Evolutionary conservation across 495 filamentous ascomycete species (phyloP).

Genomic region (Neurospora tetraspora): DNA sequence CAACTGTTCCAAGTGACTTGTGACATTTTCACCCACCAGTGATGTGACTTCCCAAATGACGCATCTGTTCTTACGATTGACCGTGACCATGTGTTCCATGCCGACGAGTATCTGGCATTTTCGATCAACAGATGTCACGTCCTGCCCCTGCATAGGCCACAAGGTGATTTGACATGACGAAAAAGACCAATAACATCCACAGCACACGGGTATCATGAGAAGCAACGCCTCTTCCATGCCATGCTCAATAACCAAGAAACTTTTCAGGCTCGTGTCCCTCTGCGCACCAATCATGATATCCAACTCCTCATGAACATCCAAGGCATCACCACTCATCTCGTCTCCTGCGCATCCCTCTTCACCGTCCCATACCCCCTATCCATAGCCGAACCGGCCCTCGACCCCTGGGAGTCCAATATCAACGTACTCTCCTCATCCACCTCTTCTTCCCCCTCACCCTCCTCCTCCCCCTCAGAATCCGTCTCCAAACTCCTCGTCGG

Average conservation of each 20-base stretch:
- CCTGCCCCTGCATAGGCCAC: neutral
- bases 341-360: neutral
- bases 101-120: neutral
- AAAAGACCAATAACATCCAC: neutral
- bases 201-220: neutral
- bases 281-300: neutral
- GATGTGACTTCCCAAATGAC: neutral
- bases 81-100: neutral
- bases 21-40: neutral
- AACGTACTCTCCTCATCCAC: neutral
- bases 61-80: neutral
- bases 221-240: neutral
- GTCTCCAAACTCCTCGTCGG: conserved; percentile 35
- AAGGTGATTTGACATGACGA: neutral
- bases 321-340: neutral
- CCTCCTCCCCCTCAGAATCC: conserved; percentile 23
- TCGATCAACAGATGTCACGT: neutral
- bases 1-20: neutral
- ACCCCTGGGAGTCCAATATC: neutral
- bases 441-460: conserved; percentile 5
- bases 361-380: neutral
- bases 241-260: neutral
- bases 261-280: neutral
- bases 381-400: neutral
- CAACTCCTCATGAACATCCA: neutral